Conservation (phyloP, 73 alveolate genomes). For the Loxodes magnus region DNA sequence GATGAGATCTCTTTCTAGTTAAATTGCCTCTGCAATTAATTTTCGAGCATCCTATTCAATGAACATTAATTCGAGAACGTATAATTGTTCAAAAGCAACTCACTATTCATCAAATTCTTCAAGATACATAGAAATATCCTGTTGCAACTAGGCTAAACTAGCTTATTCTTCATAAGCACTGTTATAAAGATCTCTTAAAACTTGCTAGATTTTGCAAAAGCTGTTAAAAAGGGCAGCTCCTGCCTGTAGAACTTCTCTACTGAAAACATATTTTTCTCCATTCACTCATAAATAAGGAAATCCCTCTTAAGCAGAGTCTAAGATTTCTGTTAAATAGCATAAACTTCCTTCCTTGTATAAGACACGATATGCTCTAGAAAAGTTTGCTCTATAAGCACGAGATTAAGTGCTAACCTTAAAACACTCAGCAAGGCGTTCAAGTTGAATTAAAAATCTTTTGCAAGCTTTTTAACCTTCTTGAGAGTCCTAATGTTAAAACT, state of each 20-base stretch:
- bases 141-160: conserved; percentile 33
- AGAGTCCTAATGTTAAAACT: no score
- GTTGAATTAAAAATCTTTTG: conserved; percentile 58
- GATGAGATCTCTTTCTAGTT: conserved; percentile 77
- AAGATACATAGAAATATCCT: conserved; percentile 23
- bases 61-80: conserved; percentile 83
- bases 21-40: conserved; percentile 75
- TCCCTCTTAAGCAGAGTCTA: conserved; percentile 95
- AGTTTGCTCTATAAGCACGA: conserved; percentile 78
- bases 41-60: conserved; percentile 88
- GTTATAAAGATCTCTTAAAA: conserved; percentile 46
- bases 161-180: conserved; percentile 25
- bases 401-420: conserved; percentile 21
- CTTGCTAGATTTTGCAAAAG: conserved; percentile 56
- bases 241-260: conserved; percentile 74
- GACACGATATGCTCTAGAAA: conserved; percentile 81
- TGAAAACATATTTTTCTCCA: conserved; percentile 88
- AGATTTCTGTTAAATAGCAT: conserved; percentile 89
- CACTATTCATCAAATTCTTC: conserved; percentile 24
- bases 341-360: conserved; percentile 77
- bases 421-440: conserved; percentile 65
- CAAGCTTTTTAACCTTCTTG: conserved; percentile 85
- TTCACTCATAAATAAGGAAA: conserved; percentile 87
- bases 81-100: conserved; percentile 30
- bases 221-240: conserved; percentile 69